These are phyloP conservation scores for Colletotrichum gloeosporioides DNA, from an alignment of 2,329 filamentous ascomycete genomes.

Conservation along the genomic window DNA sequence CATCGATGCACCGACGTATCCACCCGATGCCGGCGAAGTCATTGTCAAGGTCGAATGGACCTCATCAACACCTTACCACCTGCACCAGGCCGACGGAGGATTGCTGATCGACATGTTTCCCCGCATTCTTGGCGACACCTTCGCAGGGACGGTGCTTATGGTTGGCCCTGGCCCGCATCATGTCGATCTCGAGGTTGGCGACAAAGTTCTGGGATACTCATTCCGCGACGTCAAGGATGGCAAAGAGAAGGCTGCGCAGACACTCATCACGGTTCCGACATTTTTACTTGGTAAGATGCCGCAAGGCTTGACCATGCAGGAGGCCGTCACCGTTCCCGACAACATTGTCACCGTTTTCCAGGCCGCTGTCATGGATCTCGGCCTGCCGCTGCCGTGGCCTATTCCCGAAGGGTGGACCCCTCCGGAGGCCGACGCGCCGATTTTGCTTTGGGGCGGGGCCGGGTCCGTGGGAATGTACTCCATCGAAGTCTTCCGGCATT, in stretches of 20 bases:
- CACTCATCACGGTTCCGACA: slow-evolving; percentile 57
- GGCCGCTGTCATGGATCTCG: slow-evolving; percentile 52
- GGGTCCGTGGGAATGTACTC: slow-evolving; percentile 57
- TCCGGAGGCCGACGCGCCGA: slow-evolving; percentile 37
- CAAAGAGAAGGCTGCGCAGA: slow-evolving; percentile 59
- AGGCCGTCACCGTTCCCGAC: slow-evolving; percentile 59
- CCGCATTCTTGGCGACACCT: slow-evolving; percentile 54
- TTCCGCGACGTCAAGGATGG: slow-evolving; percentile 47
- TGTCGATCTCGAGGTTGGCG: slow-evolving; percentile 52
- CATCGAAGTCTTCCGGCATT: slow-evolving; percentile 56
- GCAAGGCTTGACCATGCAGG: slow-evolving; percentile 40
- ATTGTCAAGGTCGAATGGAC: slow-evolving; percentile 62
- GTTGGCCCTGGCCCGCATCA: slow-evolving; percentile 42
- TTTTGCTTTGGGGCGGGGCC: slow-evolving; percentile 59
- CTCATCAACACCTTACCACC: slow-evolving; percentile 64
- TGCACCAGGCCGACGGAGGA: slow-evolving; percentile 67
- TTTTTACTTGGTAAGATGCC: slow-evolving; percentile 54
- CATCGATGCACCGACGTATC: slow-evolving; percentile 28
- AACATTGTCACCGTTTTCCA: slow-evolving; percentile 68
- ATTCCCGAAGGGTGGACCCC: slow-evolving; percentile 46
- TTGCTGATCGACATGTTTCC: slow-evolving; percentile 55
- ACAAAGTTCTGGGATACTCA: slow-evolving; percentile 61
- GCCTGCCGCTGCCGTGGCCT: slow-evolving; percentile 62
- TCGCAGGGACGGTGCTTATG: slow-evolving; percentile 58
- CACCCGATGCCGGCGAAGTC: slow-evolving; percentile 51